Evolutionary conservation across 495 filamentous ascomycete genomes (phyloP), one percentile per base, ranked within the genome.

Genomic region (Aspergillus homomorphus): DNA sequence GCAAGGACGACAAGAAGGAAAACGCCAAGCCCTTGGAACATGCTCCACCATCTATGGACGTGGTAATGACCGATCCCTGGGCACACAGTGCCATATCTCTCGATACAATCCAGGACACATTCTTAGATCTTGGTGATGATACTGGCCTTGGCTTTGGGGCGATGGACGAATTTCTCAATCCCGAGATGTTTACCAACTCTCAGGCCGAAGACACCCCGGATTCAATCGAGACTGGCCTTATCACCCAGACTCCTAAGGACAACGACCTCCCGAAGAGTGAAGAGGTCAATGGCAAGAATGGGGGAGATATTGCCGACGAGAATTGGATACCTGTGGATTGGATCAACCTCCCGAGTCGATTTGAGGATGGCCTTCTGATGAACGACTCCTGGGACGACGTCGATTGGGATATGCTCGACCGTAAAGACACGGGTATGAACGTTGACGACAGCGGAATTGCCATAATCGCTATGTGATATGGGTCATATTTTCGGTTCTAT

Each of bases 91-190:
- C 72, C 22, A 70, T 79, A 33, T 73, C 76, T n/a, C 64, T 75
- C 8, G 69, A 75, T 26, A 62, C 68, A 23, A 72, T 81, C 23
- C 69, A 74, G 26, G 73, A 80, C 51, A 70, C 73, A 15, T 80
- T 81, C 56, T 61, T 64, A 26, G 68, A 67, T 26, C 54, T 77
- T 15, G 55, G 57, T 10, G 68, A 67, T n/a, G 66, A 69, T 23
- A 59, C 55, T 10, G 59, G 66, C 16, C 54, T 72, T 10, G 75
- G 71, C 3, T 69, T 66, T 43, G 71, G 74, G 51, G 62, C 71
- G 0, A 69, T 76, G 54, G 75, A 78, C 20, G 68, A 76, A 49
- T 77, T 78, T 50, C 54, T 79, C 60, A 76, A 80, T 46, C 58
- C 73, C 18, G 68, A 78, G 26, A 73, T 76, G 66, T 79, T 77